Percentiles rank a stretch among this genome's conserved stretches.
phyloP scores from a whole-genome alignment of 139 green algal species.

The Picochlorum sp. region DNA sequence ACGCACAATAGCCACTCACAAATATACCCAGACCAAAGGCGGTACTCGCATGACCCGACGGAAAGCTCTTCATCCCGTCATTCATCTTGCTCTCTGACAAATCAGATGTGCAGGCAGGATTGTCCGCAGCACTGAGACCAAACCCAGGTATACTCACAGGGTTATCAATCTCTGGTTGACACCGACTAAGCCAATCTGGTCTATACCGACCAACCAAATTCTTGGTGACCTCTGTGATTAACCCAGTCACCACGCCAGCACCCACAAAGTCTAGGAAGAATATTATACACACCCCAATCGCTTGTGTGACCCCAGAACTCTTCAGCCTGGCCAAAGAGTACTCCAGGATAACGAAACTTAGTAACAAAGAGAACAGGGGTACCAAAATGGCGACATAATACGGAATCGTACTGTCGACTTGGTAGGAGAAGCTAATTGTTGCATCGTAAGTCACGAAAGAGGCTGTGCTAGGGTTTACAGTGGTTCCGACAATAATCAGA shows the following conservation, averaged over 20 bases:
- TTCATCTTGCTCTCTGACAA: conserved; percentile 4
- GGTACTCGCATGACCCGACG: conserved; percentile 6
- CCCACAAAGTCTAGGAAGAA: conserved; percentile 34
- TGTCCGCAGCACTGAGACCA: conserved; percentile 8
- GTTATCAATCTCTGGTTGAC: conserved; percentile 7
- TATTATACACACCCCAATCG: conserved; percentile 12
- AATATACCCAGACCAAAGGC: conserved; percentile 6
- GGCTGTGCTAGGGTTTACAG: not conserved
- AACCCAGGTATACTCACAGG: not conserved
- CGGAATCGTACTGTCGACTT: conserved; percentile 10
- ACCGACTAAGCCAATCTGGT: conserved; percentile 24
- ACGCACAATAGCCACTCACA: not conserved
- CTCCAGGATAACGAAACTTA: conserved; percentile 7
- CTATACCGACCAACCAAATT: conserved; percentile 16
- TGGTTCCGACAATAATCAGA: not conserved
- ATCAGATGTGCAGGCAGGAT: conserved; percentile 12
- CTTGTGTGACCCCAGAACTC: not conserved
- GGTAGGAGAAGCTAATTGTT: not conserved
- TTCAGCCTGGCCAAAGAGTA: conserved; percentile 4
- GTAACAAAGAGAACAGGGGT: not conserved
- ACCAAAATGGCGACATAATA: conserved; percentile 18
- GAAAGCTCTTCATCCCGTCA: conserved; percentile 18
- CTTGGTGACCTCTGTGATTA: conserved; percentile 32
- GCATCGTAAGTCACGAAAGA: not conserved
- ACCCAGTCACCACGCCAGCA: conserved; percentile 16